Percentiles rank a stretch among this genome's conserved stretches.
These are phyloP conservation scores for Botrytis paeoniae DNA, from an alignment of 2,329 filamentous ascomycete genomes.

Conservation along the genomic window DNA sequence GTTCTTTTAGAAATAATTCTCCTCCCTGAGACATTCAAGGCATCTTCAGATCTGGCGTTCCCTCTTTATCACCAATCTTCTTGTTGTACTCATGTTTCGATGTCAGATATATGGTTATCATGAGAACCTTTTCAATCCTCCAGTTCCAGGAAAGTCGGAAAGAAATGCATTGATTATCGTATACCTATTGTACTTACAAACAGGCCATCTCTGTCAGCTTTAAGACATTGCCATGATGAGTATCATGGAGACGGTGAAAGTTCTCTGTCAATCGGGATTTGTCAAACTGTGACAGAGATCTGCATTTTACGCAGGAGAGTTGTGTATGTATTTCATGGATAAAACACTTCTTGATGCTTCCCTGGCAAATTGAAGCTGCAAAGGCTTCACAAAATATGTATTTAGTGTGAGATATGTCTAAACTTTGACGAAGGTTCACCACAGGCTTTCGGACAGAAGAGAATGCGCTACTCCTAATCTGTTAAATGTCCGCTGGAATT, in stretches of 20 bases:
- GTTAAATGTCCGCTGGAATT: background rate
- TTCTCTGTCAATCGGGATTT: background rate
- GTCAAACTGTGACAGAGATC: background rate
- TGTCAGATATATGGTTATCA: background rate
- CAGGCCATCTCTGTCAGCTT: background rate
- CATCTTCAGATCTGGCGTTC: background rate
- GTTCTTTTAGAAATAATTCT: background rate
- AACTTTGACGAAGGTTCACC: background rate
- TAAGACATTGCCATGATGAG: background rate
- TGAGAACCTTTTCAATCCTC: background rate
- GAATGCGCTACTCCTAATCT: background rate
- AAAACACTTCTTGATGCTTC: background rate
- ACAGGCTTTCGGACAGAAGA: background rate
- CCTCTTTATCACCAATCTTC: no score
- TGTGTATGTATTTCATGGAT: background rate
- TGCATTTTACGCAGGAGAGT: background rate
- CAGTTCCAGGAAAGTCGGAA: background rate
- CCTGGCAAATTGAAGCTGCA: background rate
- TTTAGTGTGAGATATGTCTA: background rate
- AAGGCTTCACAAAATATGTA: background rate
- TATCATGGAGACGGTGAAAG: background rate
- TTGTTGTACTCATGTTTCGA: background rate
- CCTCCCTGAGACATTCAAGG: background rate
- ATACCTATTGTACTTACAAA: background rate
- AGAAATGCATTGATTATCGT: background rate